phyloP scores from a whole-genome alignment of 306 rosid genomes.

The Corylus heterophylla region DNA sequence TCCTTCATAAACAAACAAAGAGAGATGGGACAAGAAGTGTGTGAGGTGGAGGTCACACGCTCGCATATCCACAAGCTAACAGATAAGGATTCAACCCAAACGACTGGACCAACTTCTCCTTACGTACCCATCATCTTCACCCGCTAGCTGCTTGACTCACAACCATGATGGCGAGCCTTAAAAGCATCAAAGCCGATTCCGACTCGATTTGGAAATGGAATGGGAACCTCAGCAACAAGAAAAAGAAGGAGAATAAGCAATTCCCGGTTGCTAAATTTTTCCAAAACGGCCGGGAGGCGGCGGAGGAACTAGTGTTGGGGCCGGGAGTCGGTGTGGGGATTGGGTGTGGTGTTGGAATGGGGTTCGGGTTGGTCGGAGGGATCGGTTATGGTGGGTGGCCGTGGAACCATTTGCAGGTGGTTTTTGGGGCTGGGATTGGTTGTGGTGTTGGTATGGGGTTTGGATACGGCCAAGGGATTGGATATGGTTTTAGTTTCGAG shows the following conservation, averaged over 20 bases:
- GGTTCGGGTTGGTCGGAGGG: slow-evolving; percentile 48
- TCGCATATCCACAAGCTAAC: neutral
- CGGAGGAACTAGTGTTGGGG: slow-evolving; percentile 31
- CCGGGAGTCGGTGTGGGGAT: slow-evolving; percentile 52
- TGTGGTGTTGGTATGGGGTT: slow-evolving; percentile 47
- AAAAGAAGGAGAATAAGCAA: slow-evolving; percentile 9
- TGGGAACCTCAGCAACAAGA: slow-evolving; percentile 1
- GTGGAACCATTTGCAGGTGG: slow-evolving; percentile 34
- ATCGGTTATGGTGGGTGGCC: slow-evolving; percentile 39
- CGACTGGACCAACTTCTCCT: neutral
- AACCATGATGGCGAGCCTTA: neutral
- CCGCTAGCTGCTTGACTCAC: neutral
- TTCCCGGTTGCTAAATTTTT: slow-evolving; percentile 33
- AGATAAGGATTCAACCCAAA: neutral
- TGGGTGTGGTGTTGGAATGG: slow-evolving; percentile 49
- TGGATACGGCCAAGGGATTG: slow-evolving; percentile 53
- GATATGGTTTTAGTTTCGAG: slow-evolving; percentile 28
- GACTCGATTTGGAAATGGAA: slow-evolving; percentile 46
- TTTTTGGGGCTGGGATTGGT: slow-evolving; percentile 46
- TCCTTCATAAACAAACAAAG: neutral
- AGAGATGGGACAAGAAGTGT: neutral
- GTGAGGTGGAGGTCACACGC: neutral
- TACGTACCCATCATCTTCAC: neutral
- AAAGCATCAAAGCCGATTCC: slow-evolving; percentile 17
- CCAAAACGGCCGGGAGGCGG: slow-evolving; percentile 22